Evolutionary conservation across 2,329 filamentous ascomycete genomes (phyloP), one percentile per base, ranked within the genome.

Genomic region (Westerdykella aurantiaca): DNA sequence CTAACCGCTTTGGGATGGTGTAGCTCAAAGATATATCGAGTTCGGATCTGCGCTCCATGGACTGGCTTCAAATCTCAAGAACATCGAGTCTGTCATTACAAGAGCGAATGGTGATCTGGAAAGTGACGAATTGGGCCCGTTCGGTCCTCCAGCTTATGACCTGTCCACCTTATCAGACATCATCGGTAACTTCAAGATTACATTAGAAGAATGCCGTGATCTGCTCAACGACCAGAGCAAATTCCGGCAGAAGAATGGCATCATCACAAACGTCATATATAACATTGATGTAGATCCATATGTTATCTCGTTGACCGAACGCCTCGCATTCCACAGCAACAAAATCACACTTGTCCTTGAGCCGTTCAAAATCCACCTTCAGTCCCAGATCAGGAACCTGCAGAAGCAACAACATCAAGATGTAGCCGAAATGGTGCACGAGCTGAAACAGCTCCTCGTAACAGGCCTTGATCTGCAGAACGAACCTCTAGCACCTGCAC

Each of bases 21-120:
- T 43, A 51, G 46, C 47, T 16, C 47, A 46, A 42, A 44, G 49
- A n/a, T 53, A 49, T 44, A 44, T 47, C 29, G 51, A 53, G 23
- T 52, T 53, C 16, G 46, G 47, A 10, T 41, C 45, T 31, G 47
- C 46, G 2, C 43, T 53, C 21, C 41, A 43, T 11, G 31, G 23
- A 2, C 43, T 45, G 4, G 33, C 38, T 23, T 39, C 23, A 6
- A 53, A 48, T 25, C 46, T 53, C 38, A 43, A 45, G 6, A 45
- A 41, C 14, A 48, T 53, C 41, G 22, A 37, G 18, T 13, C 14
- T 7, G 44, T 53, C 38, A 38, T 49, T n/a, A 34, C 44, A 13
- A 45, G 48, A 16, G 51, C 51, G 6, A 41, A 34, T 14, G 35
- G 12, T 9, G 39, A 42, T 13, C 38, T 46, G n/a, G 35, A 43